Evolutionary conservation across 2,329 filamentous ascomycete genomes (phyloP).

Genomic region (Phialocephala subalpina): DNA sequence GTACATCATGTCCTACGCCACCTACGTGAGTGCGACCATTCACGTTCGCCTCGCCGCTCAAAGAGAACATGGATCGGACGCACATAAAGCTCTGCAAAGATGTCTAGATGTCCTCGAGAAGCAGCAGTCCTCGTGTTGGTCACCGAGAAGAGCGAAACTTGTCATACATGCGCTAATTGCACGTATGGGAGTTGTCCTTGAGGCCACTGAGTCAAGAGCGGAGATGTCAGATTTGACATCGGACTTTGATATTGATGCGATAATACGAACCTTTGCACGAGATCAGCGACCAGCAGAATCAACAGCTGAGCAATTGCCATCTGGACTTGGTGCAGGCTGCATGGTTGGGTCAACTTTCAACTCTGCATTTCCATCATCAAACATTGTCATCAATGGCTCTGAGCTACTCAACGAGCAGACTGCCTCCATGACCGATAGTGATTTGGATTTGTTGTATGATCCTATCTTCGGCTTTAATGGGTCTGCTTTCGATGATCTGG

Average conservation of each 20-base stretch:
- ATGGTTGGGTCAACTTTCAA: too few species aligned
- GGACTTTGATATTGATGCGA: conserved; percentile 22
- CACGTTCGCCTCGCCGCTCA: conserved; percentile 26
- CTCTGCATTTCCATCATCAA: background rate
- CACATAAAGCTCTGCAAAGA: conserved; percentile 14
- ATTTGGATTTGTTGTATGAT: conserved; percentile 17
- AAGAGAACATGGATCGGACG: conserved; percentile 18
- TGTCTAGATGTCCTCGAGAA: conserved; percentile 16
- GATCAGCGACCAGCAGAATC: background rate
- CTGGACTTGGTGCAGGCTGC: background rate
- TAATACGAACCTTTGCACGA: conserved; percentile 15
- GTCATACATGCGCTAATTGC: conserved; percentile 17
- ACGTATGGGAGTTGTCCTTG: conserved; percentile 17
- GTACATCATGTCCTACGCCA: conserved; percentile 63
- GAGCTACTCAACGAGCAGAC: background rate
- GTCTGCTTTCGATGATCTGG: conserved; percentile 22
- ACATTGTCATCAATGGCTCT: background rate
- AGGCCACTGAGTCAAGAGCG: background rate
- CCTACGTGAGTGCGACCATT: conserved; percentile 48
- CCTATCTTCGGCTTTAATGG: conserved; percentile 26
- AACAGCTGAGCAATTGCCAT: background rate
- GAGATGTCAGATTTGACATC: background rate
- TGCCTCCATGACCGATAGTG: background rate
- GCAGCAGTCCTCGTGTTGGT: conserved; percentile 22
- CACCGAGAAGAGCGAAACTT: conserved; percentile 19